These are phyloP conservation scores for Diaporthe sp. DNA, from an alignment of 2,329 filamentous ascomycete species.

Conservation along the genomic window DNA sequence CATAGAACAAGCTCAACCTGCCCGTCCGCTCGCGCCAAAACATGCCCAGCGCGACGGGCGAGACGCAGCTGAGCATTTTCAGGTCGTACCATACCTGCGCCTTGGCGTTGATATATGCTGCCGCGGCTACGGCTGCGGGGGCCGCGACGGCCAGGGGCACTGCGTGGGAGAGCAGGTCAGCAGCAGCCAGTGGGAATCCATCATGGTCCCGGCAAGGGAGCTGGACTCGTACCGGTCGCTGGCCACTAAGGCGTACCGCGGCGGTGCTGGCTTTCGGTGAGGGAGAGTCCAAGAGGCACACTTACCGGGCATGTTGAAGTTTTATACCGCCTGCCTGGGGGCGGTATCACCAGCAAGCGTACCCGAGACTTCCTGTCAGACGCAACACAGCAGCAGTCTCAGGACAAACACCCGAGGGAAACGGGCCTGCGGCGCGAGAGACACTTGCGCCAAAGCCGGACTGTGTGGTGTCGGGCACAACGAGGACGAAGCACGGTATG, in stretches of 20 bases:
- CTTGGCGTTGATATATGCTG: constrained; percentile 86
- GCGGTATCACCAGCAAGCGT: not conserved
- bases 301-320: constrained; percentile 38
- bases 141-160: constrained; percentile 68
- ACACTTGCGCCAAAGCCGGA: constrained; percentile 6
- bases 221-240: not conserved
- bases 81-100: constrained; percentile 77
- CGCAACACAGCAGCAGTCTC: not conserved
- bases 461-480: not conserved
- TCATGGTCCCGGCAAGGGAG: not conserved
- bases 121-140: constrained; percentile 74
- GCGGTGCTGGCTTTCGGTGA: not conserved
- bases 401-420: not conserved
- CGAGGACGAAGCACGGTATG: not conserved
- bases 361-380: not conserved
- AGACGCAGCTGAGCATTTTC: constrained; percentile 67
- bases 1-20: constrained; percentile 80
- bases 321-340: not conserved
- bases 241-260: not conserved
- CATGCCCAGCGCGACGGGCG: constrained; percentile 60
- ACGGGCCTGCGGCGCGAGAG: not conserved
- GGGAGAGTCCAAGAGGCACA: not conserved
- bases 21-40: constrained; percentile 67
- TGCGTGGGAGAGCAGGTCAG: constrained; percentile 46
- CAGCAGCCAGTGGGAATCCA: constrained; percentile 33